Percentiles rank a stretch among this genome's conserved stretches.
phyloP scores from a whole-genome alignment of 495 filamentous ascomycete genomes.

The Sphaerosporella brunnea region DNA sequence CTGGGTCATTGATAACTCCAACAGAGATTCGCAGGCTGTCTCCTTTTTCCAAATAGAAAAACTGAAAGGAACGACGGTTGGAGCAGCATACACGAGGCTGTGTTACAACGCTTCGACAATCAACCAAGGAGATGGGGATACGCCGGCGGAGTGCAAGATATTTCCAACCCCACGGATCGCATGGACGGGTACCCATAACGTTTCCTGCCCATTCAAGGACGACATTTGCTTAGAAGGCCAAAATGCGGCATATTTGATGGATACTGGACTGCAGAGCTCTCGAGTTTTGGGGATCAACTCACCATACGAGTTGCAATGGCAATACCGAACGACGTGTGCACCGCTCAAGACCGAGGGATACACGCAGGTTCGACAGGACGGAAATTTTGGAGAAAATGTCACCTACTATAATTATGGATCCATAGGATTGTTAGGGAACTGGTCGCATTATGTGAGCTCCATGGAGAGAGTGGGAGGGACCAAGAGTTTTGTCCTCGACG shows the following conservation, averaged over 20 bases:
- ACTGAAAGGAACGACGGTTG: neutral
- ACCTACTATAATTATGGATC: neutral
- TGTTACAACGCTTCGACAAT: neutral
- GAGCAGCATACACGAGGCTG: neutral
- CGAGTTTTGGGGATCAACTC: constrained; percentile 1
- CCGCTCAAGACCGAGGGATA: constrained; percentile 5
- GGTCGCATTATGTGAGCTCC: neutral
- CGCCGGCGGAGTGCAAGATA: neutral
- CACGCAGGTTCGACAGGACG: neutral
- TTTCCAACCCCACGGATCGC: neutral
- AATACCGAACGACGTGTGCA: neutral
- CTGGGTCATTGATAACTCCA: neutral
- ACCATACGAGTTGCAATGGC: neutral
- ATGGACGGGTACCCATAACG: neutral
- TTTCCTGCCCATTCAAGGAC: neutral
- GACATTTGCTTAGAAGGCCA: constrained; percentile 1
- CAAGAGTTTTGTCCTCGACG: neutral
- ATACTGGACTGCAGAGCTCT: constrained; percentile 4
- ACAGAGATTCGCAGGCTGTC: neutral
- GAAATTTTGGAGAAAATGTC: constrained; percentile 2
- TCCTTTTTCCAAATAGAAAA: neutral
- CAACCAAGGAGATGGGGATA: neutral
- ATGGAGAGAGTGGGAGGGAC: neutral
- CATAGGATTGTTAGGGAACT: constrained; percentile 1
- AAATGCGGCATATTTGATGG: neutral